These are phyloP conservation scores for Pseudoneurospora amorphoporcata DNA, from an alignment of 495 filamentous ascomycete species.

Conservation along the genomic window DNA sequence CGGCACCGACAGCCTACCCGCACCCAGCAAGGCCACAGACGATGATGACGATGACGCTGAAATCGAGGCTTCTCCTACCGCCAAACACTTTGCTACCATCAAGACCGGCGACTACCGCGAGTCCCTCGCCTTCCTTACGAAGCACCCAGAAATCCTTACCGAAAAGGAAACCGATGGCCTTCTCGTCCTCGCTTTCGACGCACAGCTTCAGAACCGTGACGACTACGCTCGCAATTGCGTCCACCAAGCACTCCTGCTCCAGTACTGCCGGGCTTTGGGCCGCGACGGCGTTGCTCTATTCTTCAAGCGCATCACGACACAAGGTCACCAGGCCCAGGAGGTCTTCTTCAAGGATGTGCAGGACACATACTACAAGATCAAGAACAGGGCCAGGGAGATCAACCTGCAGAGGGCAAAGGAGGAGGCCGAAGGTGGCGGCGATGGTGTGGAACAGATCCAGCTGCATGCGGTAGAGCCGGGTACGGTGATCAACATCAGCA, in stretches of 20 bases:
- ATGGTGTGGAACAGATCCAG: slow-evolving; percentile 92
- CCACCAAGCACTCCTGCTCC: slow-evolving; percentile 82
- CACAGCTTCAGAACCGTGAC: slow-evolving; percentile 61
- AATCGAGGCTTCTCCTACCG: slow-evolving; percentile 65
- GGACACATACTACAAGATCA: slow-evolving; percentile 73
- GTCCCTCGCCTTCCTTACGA: slow-evolving; percentile 61
- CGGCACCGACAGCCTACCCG: slow-evolving; percentile 11
- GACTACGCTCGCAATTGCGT: slow-evolving; percentile 80
- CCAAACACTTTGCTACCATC: slow-evolving; percentile 69
- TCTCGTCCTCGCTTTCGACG: slow-evolving; percentile 82
- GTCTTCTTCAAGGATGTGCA: slow-evolving; percentile 90
- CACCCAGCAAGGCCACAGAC: slow-evolving; percentile 16
- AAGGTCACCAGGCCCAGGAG: slow-evolving; percentile 80
- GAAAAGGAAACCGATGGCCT: slow-evolving; percentile 90
- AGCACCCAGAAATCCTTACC: slow-evolving; percentile 64
- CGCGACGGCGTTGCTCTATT: slow-evolving; percentile 83
- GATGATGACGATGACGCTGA: slow-evolving; percentile 60
- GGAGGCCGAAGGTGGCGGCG: slow-evolving; percentile 44
- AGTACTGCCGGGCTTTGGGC: slow-evolving; percentile 87
- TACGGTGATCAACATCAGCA: slow-evolving; percentile 81
- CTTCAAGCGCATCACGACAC: slow-evolving; percentile 93
- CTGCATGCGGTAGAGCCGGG: slow-evolving; percentile 91
- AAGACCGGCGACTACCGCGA: slow-evolving; percentile 62
- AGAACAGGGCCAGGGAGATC: slow-evolving; percentile 67
- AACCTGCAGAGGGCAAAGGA: slow-evolving; percentile 52